Percentiles rank a stretch among this genome's conserved stretches.
phyloP scores from a whole-genome alignment of 2,329 filamentous ascomycete genomes.

The Juglanconis oblonga region DNA sequence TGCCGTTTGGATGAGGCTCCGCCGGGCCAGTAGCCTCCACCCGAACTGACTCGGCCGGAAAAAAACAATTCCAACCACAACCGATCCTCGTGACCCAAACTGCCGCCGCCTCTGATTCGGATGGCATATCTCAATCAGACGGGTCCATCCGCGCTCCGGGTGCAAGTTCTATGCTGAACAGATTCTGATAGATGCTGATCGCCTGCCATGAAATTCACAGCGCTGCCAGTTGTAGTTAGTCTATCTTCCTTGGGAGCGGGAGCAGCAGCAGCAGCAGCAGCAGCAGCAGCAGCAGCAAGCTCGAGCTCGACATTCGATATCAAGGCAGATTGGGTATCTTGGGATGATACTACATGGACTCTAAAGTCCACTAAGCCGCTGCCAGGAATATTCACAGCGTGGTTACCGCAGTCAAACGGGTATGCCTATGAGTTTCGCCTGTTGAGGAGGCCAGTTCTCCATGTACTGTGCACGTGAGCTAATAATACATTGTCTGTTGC shows the following conservation, averaged over 20 bases:
- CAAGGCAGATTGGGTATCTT: conserved; percentile 15
- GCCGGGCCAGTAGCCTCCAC: background rate
- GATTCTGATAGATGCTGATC: background rate
- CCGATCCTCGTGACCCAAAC: background rate
- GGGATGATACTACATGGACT: conserved; percentile 17
- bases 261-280: background rate
- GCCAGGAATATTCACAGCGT: conserved; percentile 15
- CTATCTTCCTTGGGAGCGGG: background rate
- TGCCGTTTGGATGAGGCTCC: too few species aligned
- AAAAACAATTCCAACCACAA: background rate
- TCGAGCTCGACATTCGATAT: conserved; percentile 11
- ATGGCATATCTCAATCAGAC: background rate
- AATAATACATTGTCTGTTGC: background rate
- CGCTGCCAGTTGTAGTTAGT: background rate
- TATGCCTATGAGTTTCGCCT: background rate
- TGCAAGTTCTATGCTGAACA: background rate
- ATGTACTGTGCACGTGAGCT: background rate
- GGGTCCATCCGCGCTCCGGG: background rate
- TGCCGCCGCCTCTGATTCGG: background rate
- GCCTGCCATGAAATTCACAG: conserved; percentile 1
- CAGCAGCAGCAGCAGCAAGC: conserved; percentile 3
- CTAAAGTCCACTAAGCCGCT: conserved; percentile 15
- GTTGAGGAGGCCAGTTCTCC: background rate
- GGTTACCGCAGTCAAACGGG: conserved; percentile 16
- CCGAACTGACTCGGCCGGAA: background rate